Conservation (phyloP, 2,329 filamentous ascomycete genomes). For the Colletotrichum destructivum region DNA sequence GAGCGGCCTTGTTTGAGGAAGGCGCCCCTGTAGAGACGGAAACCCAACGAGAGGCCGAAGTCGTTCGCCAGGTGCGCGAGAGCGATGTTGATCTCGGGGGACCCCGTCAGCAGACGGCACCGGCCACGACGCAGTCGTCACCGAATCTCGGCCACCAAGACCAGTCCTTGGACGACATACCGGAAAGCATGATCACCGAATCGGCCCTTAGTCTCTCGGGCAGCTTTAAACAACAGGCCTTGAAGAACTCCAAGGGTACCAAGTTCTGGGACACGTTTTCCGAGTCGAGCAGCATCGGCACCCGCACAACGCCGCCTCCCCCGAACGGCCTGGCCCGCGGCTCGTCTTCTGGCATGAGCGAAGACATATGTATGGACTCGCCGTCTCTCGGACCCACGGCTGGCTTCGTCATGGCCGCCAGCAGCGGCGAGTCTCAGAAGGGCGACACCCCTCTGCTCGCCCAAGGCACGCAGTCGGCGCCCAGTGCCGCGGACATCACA, state of each 20-base stretch:
- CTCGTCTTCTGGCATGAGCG: slow-evolving; percentile 74
- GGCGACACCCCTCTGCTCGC: slow-evolving; percentile 57
- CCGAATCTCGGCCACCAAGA: slow-evolving; percentile 77
- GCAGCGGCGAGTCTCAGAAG: slow-evolving; percentile 43
- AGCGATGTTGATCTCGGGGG: slow-evolving; percentile 79
- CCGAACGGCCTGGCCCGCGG: slow-evolving; percentile 73
- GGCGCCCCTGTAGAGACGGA: slow-evolving; percentile 89
- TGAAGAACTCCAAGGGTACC: slow-evolving; percentile 79
- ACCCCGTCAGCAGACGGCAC: slow-evolving; percentile 60
- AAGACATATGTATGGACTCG: slow-evolving; percentile 82
- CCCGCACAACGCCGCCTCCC: slow-evolving; percentile 73
- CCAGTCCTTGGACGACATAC: slow-evolving; percentile 74
- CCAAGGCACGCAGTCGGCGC: slow-evolving; percentile 58
- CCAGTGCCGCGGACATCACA: slow-evolving; percentile 81
- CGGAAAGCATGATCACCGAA: slow-evolving; percentile 79
- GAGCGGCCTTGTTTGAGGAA: slow-evolving; percentile 91
- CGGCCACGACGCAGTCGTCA: slow-evolving; percentile 76
- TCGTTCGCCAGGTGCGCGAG: slow-evolving; percentile 94
- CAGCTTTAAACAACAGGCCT: slow-evolving; percentile 82
- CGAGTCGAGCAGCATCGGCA: slow-evolving; percentile 71
- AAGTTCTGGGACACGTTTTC: slow-evolving; percentile 87
- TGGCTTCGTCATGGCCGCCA: slow-evolving; percentile 49
- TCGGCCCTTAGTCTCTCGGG: slow-evolving; percentile 65
- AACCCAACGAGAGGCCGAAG: slow-evolving; percentile 91
- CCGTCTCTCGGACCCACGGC: slow-evolving; percentile 62